phyloP scores from a whole-genome alignment of 805 yeast genomes.

The Candida takata region DNA sequence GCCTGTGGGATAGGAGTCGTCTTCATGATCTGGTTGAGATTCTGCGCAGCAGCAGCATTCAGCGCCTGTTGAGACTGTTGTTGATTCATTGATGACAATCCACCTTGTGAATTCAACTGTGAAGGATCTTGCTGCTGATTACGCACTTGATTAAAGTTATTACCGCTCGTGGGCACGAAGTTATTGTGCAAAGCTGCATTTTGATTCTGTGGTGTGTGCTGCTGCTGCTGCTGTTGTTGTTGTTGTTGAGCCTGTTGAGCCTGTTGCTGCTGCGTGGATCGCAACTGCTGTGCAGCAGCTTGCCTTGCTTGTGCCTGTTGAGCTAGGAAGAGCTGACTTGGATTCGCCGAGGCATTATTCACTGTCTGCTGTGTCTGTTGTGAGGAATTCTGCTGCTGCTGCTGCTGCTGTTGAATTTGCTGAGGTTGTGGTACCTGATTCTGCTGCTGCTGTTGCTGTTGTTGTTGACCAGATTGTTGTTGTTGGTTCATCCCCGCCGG shows the following conservation, averaged over 20 bases:
- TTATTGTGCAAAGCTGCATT: constrained; percentile 3
- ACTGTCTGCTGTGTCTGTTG: constrained; percentile 16
- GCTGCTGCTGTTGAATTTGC: constrained; percentile 8
- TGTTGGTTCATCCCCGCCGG: constrained; percentile 3
- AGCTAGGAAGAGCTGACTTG: constrained; percentile 31
- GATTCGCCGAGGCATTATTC: constrained; percentile 16
- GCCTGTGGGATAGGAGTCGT: constrained; percentile 68
- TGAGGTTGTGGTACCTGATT: not conserved
- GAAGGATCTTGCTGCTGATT: constrained; percentile 3
- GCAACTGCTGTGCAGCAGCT: constrained; percentile 41
- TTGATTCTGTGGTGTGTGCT: not conserved
- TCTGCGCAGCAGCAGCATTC: not conserved
- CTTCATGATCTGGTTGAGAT: constrained; percentile 36
- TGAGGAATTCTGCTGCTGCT: constrained; percentile 14
- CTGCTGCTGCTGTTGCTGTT: constrained; percentile 1
- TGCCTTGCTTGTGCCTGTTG: constrained; percentile 46
- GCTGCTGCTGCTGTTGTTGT: constrained; percentile 16
- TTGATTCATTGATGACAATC: constrained; percentile 1
- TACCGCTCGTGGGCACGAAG: constrained; percentile 1
- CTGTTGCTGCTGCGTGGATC: constrained; percentile 17
- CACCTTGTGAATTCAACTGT: constrained; percentile 5
- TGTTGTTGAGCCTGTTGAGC: too few species aligned
- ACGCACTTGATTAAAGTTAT: constrained; percentile 6
- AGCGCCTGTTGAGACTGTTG: constrained; percentile 4
- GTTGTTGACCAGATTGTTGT: constrained; percentile 5